Evolutionary conservation across 345 rosid genomes (phyloP).

Genomic region (Sonneratia alba): DNA sequence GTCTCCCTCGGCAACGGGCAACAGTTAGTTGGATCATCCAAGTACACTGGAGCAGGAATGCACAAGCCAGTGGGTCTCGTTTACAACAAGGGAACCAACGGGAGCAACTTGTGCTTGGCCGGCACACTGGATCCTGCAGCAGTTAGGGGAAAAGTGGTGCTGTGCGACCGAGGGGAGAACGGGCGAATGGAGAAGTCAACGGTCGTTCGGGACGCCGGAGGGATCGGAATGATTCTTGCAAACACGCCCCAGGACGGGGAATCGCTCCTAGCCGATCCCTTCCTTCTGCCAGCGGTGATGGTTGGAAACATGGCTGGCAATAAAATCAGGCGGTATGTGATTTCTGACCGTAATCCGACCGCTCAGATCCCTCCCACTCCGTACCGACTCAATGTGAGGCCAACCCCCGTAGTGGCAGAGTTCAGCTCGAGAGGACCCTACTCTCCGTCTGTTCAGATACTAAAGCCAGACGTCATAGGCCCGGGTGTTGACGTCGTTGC

Average conservation of each 20-base stretch:
- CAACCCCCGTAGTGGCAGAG: conserved; percentile 82
- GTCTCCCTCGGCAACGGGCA: conserved; percentile 42
- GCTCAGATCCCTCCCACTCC: conserved; percentile 47
- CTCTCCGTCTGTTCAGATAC: conserved; percentile 47
- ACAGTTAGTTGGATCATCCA: conserved; percentile 45
- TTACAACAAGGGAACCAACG: conserved; percentile 31
- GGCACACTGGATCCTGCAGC: conserved; percentile 51
- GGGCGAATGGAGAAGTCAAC: conserved; percentile 69
- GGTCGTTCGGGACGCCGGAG: conserved; percentile 72
- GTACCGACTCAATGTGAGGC: conserved; percentile 50
- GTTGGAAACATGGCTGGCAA: conserved; percentile 59
- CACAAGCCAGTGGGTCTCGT: conserved; percentile 42
- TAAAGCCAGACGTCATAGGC: conserved; percentile 89
- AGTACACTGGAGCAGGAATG: conserved; percentile 56
- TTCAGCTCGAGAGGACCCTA: conserved; percentile 88
- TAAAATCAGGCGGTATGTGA: conserved; percentile 37
- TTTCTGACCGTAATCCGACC: conserved; percentile 32
- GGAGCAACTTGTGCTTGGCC: conserved; percentile 45
- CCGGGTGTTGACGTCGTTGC: conserved; percentile 92
- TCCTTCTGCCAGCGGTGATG: conserved; percentile 56
- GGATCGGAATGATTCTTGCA: conserved; percentile 75
- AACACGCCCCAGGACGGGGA: conserved; percentile 48
- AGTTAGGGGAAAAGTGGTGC: conserved; percentile 71
- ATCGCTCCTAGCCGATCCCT: conserved; percentile 64
- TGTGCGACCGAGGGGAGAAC: conserved; percentile 67